Evolutionary conservation across 257 asterid species (phyloP).

Genomic region (Salvia miltiorrhiza): DNA sequence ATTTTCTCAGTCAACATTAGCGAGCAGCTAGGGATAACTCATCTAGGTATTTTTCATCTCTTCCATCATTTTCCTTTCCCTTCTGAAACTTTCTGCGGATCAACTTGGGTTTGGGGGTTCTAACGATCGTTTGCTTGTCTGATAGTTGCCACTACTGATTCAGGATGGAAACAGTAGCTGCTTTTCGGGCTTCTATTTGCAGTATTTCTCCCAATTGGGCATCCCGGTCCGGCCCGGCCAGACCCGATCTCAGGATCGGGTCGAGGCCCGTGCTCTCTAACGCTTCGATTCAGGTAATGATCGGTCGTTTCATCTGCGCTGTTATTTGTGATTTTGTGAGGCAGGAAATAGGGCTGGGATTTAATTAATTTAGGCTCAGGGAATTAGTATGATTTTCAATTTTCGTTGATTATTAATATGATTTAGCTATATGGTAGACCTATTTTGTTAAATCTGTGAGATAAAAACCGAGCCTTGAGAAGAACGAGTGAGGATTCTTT

Average conservation of each 20-base stretch:
- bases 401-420: not conserved
- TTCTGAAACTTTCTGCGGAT: not conserved
- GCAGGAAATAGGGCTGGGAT: not conserved
- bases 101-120: not conserved
- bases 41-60: not conserved
- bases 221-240: conserved; percentile 23
- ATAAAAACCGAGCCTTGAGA: not conserved
- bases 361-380: not conserved
- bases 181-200: conserved; percentile 50
- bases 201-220: conserved; percentile 31
- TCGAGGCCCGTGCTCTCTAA: conserved; percentile 28
- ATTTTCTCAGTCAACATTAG: conserved; percentile 1
- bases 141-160: conserved; percentile 2
- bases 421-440: not conserved
- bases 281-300: conserved; percentile 49
- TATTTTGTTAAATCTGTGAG: not conserved
- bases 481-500: not conserved
- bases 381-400: not conserved
- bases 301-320: not conserved
- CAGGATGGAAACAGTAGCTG: conserved; percentile 64
- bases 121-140: not conserved
- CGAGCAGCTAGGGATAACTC: not conserved
- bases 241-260: conserved; percentile 36
- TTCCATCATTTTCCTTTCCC: not conserved
- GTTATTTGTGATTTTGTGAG: not conserved